Base-by-base conservation (phyloP, 352 stramenopile genomes). In the Phytophthora pistaciae region DNA sequence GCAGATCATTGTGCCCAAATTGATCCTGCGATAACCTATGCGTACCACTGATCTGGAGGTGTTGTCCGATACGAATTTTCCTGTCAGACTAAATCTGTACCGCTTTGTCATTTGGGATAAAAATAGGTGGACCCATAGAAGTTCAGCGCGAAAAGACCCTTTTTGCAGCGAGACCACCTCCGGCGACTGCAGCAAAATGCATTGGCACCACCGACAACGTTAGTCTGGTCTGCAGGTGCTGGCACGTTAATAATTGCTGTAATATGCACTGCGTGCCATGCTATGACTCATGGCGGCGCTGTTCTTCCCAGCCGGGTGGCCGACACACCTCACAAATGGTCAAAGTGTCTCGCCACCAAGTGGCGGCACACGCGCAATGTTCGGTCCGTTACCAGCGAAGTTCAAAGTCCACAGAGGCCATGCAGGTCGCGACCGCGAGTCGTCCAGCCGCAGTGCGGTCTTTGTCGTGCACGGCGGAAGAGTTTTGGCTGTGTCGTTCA, bases 301-400 rank as follows among this genome's bases (percentile, higher is more conserved):
- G 36, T 44, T 44, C 36, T 44, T 44, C 29, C 1, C 29, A 9
- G 29, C 29, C 29, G 29, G 5, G 29, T 33, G 29, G 29, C 29
- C 29, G 1, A 3, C 27, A 31, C 27, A 31, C 27, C 4, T 33
- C 29, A 33, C 29, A 33, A 33, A 10, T 44, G 36, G 36, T 10
- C 11, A 13, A 44, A 18, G 11, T 72, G 64, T 72, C 27, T 76
- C 69, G 57, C 25, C 52, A 72, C 38, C 63, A 75, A 60, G 31
- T 75, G 68, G 40, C 66, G 62, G 23, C 62, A 71, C 49, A 36
- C 23, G 49, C 46, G 20, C 49, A 4, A 13, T 14, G 60, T 4
- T 55, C 48, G 23, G 60, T 69, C 36, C 20, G 42, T 46, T 67
- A 49, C 38, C 36, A 14, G 36, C 44, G 29, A 64, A 64, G 63